Base-by-base conservation (phyloP, 257 asterid species). In the Pogostemon cablin region DNA sequence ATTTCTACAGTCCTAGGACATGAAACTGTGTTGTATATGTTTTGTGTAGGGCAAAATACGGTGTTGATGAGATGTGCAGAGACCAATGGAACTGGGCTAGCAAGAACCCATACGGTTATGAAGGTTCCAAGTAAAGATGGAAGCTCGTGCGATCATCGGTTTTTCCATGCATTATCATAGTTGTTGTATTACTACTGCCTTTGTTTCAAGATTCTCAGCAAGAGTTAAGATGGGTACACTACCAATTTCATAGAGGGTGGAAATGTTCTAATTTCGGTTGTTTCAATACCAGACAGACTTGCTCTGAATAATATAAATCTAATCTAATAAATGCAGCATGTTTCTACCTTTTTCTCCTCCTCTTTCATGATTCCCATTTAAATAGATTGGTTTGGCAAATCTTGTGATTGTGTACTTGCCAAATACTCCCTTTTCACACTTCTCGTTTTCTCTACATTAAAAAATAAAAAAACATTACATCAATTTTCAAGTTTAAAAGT, bases 31-130 rank as follows among this genome's bases (percentile, higher is more conserved):
- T 4, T 34, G 32, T 52, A 17, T 12, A 17, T 56, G 7, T 48
- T 40, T 25, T 25, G 32, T 78, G 78, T 78, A 90, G 97, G 92
- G 92, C 92, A 9, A 93, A 93, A 62, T 88, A 69, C 72, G 96
- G 89, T 11, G 81, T 89, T 8, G 89, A 86, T 7, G 97, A 89
- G 84, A 89, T 91, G 96, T 93, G 98, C 74, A 48, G 90, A 67
- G 98, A 91, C 81, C 98, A 89, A 65, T 93, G 99, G 99, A 93
- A 91, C 77, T 93, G 98, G 99, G 96, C 99, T 11, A 86, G 92
- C 93, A 89, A 89, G 82, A 93, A 93, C 72, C 98, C 99, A 2
- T 91, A 81, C 20, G 99, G 99, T 56, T 93, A 93, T 6, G 88
- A 85, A 62, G 49, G 85, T 66, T 17, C 80, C 7, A 42, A 69